Conservation (phyloP, 202 grass and related monocot species). For the Saccharum hybrid region DNA sequence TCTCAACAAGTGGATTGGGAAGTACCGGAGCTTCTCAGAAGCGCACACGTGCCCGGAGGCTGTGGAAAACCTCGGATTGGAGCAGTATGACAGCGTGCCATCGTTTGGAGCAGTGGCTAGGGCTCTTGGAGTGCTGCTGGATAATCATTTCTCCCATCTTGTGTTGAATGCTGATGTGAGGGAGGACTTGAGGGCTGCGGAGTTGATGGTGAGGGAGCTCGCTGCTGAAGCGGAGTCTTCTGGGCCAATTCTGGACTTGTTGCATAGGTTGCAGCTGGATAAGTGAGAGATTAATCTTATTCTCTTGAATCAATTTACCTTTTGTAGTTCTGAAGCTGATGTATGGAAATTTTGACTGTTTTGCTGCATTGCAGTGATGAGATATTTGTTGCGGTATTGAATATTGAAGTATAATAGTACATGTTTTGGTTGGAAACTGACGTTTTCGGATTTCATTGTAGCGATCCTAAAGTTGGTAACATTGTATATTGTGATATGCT, state of each 20-base stretch:
- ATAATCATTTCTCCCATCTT: conserved; percentile 80
- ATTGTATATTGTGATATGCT: not conserved
- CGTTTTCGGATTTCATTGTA: not conserved
- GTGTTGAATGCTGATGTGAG: conserved; percentile 67
- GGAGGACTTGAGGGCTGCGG: conserved; percentile 51
- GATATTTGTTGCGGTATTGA: not conserved
- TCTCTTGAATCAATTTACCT: conserved; percentile 9
- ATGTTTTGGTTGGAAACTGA: not conserved
- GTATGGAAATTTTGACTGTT: conserved; percentile 15
- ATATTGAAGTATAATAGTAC: conserved; percentile 1
- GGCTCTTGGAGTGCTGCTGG: conserved; percentile 64
- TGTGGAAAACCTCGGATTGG: conserved; percentile 40
- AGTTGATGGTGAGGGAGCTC: conserved; percentile 48
- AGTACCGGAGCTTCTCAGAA: conserved; percentile 65
- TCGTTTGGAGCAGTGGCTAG: conserved; percentile 52
- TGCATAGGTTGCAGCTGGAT: conserved; percentile 50
- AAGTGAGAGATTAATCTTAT: conserved; percentile 22
- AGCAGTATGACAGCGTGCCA: conserved; percentile 67
- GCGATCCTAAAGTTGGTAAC: not conserved
- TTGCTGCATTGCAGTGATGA: conserved; percentile 11
- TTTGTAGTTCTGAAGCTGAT: conserved; percentile 13
- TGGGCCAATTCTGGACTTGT: conserved; percentile 54
- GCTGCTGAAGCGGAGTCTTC: conserved; percentile 56
- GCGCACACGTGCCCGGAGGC: conserved; percentile 35
- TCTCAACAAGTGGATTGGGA: conserved; percentile 74